These are phyloP conservation scores for Stygiomarasmius scandens DNA, from an alignment of 1,284 basidiomycete genomes.

Conservation along the genomic window DNA sequence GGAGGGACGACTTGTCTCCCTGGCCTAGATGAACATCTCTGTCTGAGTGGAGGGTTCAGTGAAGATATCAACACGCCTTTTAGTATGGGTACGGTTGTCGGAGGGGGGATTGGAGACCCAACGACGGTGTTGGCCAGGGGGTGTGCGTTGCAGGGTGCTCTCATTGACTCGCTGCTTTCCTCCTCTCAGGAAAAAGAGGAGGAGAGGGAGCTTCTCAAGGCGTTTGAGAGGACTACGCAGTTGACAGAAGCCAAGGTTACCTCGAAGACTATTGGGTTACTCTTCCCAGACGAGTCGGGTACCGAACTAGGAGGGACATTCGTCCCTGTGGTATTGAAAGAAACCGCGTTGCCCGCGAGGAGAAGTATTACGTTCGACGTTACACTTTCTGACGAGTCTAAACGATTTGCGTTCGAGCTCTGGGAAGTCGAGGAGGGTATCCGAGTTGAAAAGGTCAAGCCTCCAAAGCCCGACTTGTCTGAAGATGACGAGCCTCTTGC, in stretches of 20 bases:
- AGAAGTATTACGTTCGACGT: conserved; percentile 75
- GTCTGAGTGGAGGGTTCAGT: conserved; percentile 60
- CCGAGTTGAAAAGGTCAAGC: conserved; percentile 70
- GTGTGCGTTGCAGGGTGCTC: conserved; percentile 83
- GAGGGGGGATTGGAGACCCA: conserved; percentile 78
- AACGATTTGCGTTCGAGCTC: conserved; percentile 75
- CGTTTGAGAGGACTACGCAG: conserved; percentile 51
- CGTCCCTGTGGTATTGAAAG: conserved; percentile 68
- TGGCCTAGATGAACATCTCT: conserved; percentile 79
- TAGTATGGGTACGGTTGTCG: conserved; percentile 63
- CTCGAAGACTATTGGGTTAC: conserved; percentile 75
- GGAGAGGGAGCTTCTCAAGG: conserved; percentile 52
- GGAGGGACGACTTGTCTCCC: conserved; percentile 89
- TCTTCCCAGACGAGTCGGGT: conserved; percentile 65
- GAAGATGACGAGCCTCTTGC: conserved; percentile 62
- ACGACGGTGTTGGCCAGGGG: conserved; percentile 90
- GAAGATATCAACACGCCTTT: conserved; percentile 72
- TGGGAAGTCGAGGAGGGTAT: conserved; percentile 88
- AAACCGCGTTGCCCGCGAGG: conserved; percentile 82
- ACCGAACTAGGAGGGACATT: conserved; percentile 60
- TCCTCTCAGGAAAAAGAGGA: conserved; percentile 41
- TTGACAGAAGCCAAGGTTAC: conserved; percentile 55
- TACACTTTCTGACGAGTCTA: conserved; percentile 53
- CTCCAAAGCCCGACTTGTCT: conserved; percentile 49
- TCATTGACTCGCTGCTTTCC: conserved; percentile 54